Conservation (phyloP, 2,329 filamentous ascomycete genomes). For the Aspergillus fijiensis region DNA sequence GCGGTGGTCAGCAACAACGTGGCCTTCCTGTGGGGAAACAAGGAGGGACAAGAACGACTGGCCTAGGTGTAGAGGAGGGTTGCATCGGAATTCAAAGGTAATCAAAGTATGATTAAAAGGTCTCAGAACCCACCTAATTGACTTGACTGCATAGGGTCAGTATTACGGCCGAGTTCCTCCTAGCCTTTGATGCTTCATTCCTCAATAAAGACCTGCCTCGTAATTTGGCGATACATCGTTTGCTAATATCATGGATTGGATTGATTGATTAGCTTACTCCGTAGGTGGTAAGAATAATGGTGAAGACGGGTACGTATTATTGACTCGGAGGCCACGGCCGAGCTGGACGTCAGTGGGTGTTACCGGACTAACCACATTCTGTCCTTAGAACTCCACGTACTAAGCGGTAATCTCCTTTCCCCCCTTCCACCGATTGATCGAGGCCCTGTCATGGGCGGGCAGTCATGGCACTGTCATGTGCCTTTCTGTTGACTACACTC, state of each 20-base stretch:
- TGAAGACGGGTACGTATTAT: no score
- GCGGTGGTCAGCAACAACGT: constrained; percentile 1
- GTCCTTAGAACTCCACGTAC: neutral
- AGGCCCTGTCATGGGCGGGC: neutral
- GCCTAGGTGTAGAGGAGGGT: neutral
- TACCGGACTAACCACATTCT: no score
- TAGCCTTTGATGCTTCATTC: neutral
- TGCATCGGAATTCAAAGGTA: neutral
- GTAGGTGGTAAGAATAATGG: no score
- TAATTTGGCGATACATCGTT: no score
- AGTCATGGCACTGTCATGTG: neutral
- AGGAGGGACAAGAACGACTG: constrained; percentile 2
- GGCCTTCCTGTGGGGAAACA: constrained; percentile 6
- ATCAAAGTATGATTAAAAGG: neutral
- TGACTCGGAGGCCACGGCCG: no score
- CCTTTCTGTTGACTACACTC: neutral
- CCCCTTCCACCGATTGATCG: neutral
- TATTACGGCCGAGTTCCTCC: neutral
- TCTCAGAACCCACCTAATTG: neutral
- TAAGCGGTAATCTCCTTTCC: neutral
- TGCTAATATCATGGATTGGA: no score
- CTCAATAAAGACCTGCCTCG: no score
- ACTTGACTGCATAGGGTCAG: neutral
- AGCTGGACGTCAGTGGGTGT: no score
- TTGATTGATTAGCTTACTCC: no score